Percentiles rank a stretch among this genome's conserved stretches.
Conservation (phyloP, 192 early-diverging fungal species). For the Chytriomyces confervae region DNA sequence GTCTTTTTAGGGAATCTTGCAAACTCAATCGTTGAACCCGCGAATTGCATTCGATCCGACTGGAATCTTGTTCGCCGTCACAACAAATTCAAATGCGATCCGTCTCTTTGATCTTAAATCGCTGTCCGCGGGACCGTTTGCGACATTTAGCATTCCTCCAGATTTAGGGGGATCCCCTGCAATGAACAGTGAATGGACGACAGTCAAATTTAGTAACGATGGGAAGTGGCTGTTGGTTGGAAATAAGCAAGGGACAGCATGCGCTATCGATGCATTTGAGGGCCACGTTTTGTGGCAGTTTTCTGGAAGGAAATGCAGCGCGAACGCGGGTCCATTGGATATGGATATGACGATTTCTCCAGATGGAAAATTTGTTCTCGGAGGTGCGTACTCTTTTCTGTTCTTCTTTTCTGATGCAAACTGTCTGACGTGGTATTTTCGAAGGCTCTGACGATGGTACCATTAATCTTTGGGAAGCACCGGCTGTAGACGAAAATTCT, state of each 20-base stretch:
- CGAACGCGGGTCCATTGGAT: conserved; percentile 32
- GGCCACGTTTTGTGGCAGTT: conserved; percentile 51
- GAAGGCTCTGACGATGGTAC: conserved; percentile 70
- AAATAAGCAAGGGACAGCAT: conserved; percentile 62
- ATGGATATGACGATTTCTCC: conserved; percentile 72
- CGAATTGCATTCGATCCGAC: conserved; percentile 78
- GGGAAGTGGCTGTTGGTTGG: conserved; percentile 76
- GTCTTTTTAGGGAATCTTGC: conserved; percentile 25
- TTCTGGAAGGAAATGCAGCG: conserved; percentile 41
- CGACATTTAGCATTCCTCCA: conserved; percentile 34
- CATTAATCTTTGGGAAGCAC: conserved; percentile 70
- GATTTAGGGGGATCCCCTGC: conserved; percentile 7
- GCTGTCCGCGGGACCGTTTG: conserved; percentile 42
- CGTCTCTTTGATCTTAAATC: conserved; percentile 68
- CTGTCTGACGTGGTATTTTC: neutral
- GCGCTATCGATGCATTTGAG: conserved; percentile 72
- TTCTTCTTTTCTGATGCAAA: conserved; percentile 16
- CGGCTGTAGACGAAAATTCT: conserved; percentile 39
- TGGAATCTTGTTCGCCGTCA: conserved; percentile 78
- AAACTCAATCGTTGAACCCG: conserved; percentile 11
- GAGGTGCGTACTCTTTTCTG: conserved; percentile 51
- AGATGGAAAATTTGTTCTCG: conserved; percentile 73
- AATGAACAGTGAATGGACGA: conserved; percentile 56
- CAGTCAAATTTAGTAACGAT: conserved; percentile 75
- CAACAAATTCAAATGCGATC: conserved; percentile 56